Conservation (phyloP, 768 basidiomycete genomes). For the Mycena latifolia region DNA sequence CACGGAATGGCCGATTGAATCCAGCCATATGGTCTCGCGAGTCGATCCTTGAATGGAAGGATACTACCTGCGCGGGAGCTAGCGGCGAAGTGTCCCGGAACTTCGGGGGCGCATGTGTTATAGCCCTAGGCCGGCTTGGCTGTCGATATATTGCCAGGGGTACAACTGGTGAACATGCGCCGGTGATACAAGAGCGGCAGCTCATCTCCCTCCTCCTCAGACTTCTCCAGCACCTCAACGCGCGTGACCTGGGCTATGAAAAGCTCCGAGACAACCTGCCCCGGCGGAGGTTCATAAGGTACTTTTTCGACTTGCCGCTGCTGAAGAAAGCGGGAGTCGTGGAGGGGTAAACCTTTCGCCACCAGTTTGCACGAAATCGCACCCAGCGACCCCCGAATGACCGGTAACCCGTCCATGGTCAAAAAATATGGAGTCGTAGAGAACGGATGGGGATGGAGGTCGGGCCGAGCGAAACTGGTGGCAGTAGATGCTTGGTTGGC, state of each 20-base stretch:
- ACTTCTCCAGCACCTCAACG: slow-evolving; percentile 55
- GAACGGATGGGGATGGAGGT: slow-evolving; percentile 75
- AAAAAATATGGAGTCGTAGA: slow-evolving; percentile 38
- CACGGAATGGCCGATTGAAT: not conserved
- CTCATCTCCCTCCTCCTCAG: slow-evolving; percentile 43
- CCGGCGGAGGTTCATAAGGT: slow-evolving; percentile 24
- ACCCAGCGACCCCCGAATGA: slow-evolving; percentile 62
- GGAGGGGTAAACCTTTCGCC: slow-evolving; percentile 68
- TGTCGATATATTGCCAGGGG: not conserved
- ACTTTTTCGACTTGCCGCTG: slow-evolving; percentile 33
- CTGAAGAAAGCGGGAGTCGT: slow-evolving; percentile 60
- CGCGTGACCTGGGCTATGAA: slow-evolving; percentile 85
- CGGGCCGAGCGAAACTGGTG: slow-evolving; percentile 78
- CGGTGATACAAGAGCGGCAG: slow-evolving; percentile 76
- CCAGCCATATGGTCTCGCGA: not conserved
- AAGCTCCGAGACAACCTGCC: slow-evolving; percentile 67
- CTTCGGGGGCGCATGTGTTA: not conserved
- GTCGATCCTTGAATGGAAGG: no score
- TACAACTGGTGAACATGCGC: slow-evolving; percentile 67
- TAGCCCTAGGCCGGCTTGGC: slow-evolving; percentile 2
- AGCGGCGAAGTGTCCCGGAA: not conserved
- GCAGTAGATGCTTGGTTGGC: slow-evolving; percentile 74
- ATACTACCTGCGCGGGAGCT: no score
- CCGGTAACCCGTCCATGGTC: slow-evolving; percentile 57
- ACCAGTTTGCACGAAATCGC: slow-evolving; percentile 72